Evolutionary conservation across 257 asterid species (phyloP).

Genomic region (Solanum boliviense): DNA sequence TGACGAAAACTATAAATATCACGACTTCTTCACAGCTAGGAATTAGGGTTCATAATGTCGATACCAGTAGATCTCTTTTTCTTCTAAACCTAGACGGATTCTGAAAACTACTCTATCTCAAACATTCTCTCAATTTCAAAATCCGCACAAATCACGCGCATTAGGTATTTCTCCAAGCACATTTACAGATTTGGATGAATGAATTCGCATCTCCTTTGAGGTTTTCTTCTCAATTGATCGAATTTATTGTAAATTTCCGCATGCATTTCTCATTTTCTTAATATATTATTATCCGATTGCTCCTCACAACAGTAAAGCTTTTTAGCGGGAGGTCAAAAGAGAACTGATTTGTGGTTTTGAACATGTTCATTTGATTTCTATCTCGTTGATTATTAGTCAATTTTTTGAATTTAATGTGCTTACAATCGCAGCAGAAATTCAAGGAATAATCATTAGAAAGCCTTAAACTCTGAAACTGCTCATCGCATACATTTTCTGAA

Average conservation of each 20-base stretch:
- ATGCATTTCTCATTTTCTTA: not conserved
- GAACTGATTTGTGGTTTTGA: not conserved
- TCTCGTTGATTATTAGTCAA: not conserved
- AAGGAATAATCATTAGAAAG: not conserved
- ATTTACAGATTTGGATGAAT: not conserved
- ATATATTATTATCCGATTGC: not conserved
- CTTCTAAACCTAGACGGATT: not conserved
- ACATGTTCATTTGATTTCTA: not conserved
- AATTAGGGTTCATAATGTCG: not conserved
- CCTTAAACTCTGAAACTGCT: not conserved
- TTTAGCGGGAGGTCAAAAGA: not conserved
- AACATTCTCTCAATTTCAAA: not conserved
- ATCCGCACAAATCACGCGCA: not conserved
- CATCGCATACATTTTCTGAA: not conserved
- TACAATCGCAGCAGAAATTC: not conserved
- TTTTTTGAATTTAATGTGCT: not conserved
- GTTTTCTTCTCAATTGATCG: not conserved
- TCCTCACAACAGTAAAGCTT: not conserved
- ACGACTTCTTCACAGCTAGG: not conserved
- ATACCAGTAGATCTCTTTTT: not conserved
- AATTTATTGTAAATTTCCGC: not conserved
- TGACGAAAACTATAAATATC: not conserved
- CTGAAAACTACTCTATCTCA: not conserved
- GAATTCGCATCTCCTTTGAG: not conserved
- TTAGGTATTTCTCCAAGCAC: not conserved